Evolutionary conservation across 2,329 filamentous ascomycete genomes (phyloP), one percentile per base, ranked within the genome.

Genomic region (Nothopassalora personata): DNA sequence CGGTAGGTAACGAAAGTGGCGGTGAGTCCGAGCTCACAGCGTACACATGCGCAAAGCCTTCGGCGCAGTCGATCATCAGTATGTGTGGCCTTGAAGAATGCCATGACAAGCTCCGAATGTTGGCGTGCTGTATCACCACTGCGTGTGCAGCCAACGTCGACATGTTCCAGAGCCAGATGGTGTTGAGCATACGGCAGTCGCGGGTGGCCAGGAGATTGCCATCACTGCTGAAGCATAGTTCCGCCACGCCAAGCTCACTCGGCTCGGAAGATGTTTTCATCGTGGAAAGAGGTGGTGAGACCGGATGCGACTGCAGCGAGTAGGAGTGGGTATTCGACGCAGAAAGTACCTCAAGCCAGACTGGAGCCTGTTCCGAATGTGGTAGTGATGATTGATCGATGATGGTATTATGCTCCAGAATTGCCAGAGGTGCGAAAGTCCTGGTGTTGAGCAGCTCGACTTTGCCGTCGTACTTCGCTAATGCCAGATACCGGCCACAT

Each of bases 161-260:
- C 3, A 76, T 70, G 59, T 78, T 74, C 78, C 77, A 80, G 55
- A 80, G 70, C 78, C 77, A 80, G 15, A 79, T 73, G 23, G 77
- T 78, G 33, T 73, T 78, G 9, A 69, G 66, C 68, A 69, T 70
- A 6, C 67, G 64, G 45, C 64, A 65, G 54, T 72, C 68, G 23
- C 69, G 69, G 9, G 71, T 69, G 18, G 70, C 66, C 11, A 74
- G 64, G 48, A 67, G 69, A 31, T 59, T 60, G 36, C 64, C 69
- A 53, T 67, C 59, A 47, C 60, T 60, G 62, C 64, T 71, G 66
- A 69, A 69, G 34, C 57, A 56, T 8, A 61, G 56, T 55, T 73
- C 71, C 18, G 64, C 67, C 1, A 71, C 53, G 10, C 70, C 70
- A 11, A 67, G 61, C 56, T 73, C 73, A 5, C 68, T 60, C 13